Conservation (phyloP, 2,329 filamentous ascomycete species). For the Clarireedia paspali region DNA sequence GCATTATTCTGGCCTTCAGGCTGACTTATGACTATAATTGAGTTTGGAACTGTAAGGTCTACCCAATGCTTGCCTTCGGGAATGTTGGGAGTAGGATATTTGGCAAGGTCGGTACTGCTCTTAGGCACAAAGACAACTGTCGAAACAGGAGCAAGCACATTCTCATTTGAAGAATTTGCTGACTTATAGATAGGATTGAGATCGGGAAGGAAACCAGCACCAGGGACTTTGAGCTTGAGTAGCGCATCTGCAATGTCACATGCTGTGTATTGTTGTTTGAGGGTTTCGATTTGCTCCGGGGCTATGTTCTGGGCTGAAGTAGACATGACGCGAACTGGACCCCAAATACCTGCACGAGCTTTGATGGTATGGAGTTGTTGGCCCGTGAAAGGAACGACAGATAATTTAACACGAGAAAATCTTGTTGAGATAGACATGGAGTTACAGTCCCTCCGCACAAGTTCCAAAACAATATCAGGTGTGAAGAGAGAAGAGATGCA, state of each 20-base stretch:
- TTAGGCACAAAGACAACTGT: constrained; percentile 59
- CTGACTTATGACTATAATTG: constrained; percentile 60
- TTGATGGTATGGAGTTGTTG: not conserved
- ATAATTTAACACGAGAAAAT: too few relatives aligned
- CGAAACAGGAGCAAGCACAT: constrained; percentile 41
- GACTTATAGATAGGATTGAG: constrained; percentile 28
- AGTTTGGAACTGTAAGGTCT: constrained; percentile 52
- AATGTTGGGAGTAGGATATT: constrained; percentile 37
- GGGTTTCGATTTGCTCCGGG: constrained; percentile 12
- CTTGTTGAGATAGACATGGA: too few relatives aligned
- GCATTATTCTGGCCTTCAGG: constrained; percentile 59
- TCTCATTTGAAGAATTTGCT: constrained; percentile 16
- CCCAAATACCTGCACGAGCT: not conserved
- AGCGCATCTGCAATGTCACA: constrained; percentile 66
- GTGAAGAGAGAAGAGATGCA: not conserved
- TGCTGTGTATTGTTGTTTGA: constrained; percentile 33
- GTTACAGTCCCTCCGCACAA: too few relatives aligned
- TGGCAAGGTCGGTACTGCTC: constrained; percentile 32
- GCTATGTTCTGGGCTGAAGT: not conserved
- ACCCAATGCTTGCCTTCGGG: constrained; percentile 58
- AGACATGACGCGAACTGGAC: not conserved
- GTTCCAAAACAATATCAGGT: too few relatives aligned
- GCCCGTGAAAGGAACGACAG: not conserved
- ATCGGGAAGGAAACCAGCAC: constrained; percentile 61
- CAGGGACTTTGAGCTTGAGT: constrained; percentile 58